Conservation (phyloP, 2,329 filamentous ascomycete species). For the Talaromyces atroroseus region DNA sequence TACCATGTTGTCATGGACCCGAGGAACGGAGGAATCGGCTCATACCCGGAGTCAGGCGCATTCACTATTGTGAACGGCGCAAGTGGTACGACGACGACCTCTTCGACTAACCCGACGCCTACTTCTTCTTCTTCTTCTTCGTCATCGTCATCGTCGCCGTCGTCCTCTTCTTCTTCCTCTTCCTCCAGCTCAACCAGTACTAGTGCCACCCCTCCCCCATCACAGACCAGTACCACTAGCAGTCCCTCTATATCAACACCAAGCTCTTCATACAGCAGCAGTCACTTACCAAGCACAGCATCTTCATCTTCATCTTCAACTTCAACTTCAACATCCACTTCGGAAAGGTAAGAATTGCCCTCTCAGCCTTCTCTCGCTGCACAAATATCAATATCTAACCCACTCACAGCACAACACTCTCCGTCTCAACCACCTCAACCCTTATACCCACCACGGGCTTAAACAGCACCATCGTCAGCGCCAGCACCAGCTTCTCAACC, state of each 20-base stretch:
- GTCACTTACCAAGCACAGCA: slow-evolving; percentile 8
- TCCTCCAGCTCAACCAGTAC: background rate
- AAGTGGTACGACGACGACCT: background rate
- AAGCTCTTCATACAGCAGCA: background rate
- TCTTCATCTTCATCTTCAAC: background rate
- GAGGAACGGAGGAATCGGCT: background rate
- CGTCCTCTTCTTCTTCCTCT: background rate
- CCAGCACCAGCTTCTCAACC: slow-evolving; percentile 13
- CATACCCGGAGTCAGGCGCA: slow-evolving; percentile 6
- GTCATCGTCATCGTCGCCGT: background rate
- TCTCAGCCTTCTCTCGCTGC: too few species aligned
- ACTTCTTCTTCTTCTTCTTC: background rate
- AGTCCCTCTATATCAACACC: background rate
- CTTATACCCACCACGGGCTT: slow-evolving; percentile 6
- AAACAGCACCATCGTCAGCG: slow-evolving; percentile 6
- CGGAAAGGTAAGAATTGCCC: background rate
- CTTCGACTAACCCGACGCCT: background rate
- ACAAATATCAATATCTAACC: too few species aligned
- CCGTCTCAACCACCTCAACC: slow-evolving; percentile 3
- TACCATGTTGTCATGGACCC: slow-evolving; percentile 11
- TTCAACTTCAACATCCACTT: background rate
- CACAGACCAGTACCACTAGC: slow-evolving; percentile 1
- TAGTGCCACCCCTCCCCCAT: slow-evolving; percentile 1
- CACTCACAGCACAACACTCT: background rate
- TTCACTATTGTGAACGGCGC: slow-evolving; percentile 11